Evolutionary conservation across 257 asterid genomes (phyloP).

Genomic region (Nicotiana obtusifolia): DNA sequence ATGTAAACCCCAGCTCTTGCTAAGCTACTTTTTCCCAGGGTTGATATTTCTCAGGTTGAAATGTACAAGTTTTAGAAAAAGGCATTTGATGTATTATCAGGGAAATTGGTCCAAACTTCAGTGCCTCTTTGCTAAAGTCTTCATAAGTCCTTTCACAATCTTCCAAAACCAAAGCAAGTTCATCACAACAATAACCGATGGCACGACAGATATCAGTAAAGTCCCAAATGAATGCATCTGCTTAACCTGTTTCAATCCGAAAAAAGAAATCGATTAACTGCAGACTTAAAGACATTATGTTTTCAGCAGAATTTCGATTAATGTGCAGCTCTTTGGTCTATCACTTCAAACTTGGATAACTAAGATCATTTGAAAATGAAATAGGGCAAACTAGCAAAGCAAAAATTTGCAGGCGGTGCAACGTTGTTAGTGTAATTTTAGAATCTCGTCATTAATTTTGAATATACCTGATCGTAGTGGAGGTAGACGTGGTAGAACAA

Average conservation of each 20-base stretch:
- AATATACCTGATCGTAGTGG: constrained; percentile 51
- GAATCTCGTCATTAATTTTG: neutral
- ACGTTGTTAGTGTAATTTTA: neutral
- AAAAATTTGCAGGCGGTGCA: neutral
- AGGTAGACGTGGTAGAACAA: constrained; percentile 43
- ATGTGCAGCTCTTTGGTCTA: neutral
- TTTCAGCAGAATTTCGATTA: neutral
- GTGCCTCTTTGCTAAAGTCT: constrained; percentile 57
- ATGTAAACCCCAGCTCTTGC: neutral
- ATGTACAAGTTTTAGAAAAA: neutral
- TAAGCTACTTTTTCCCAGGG: constrained; percentile 26
- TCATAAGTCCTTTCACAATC: constrained; percentile 55
- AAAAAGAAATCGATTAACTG: neutral
- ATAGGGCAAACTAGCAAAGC: neutral
- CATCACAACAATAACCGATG: constrained; percentile 45
- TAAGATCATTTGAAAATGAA: neutral
- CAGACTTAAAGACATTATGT: neutral
- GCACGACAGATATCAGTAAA: constrained; percentile 30
- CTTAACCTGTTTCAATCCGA: constrained; percentile 41
- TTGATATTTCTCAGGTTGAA: constrained; percentile 17
- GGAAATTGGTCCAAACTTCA: constrained; percentile 3
- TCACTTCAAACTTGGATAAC: neutral
- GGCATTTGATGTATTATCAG: neutral
- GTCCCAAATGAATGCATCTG: constrained; percentile 40
- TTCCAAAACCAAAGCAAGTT: constrained; percentile 68